Conservation (phyloP, 257 asterid genomes). For the Primulina tabacum region DNA sequence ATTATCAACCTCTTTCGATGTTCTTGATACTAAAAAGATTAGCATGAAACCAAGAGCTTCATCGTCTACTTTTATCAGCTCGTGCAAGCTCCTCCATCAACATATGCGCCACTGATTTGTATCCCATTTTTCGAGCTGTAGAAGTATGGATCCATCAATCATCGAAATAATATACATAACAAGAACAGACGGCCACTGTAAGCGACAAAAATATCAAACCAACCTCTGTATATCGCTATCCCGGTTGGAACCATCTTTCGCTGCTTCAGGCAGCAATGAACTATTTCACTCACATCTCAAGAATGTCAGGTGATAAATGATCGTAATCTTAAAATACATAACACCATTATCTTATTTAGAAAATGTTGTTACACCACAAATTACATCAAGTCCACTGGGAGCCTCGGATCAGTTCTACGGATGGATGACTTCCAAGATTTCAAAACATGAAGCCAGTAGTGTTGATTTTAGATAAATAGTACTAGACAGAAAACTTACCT, state of each 20-base stretch:
- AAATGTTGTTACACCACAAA: not conserved
- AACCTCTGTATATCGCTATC: conserved; percentile 73
- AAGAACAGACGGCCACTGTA: not conserved
- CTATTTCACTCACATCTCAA: conserved; percentile 31
- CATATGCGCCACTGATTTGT: conserved; percentile 79
- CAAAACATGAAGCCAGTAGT: not conserved
- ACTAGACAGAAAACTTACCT: conserved; percentile 40
- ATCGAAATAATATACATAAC: not conserved
- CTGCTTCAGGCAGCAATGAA: conserved; percentile 72
- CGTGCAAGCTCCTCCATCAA: conserved; percentile 62
- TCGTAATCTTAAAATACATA: too few relatives aligned
- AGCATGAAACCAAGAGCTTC: not conserved
- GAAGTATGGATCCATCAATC: not conserved
- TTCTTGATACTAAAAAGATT: too few relatives aligned
- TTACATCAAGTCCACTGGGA: too few relatives aligned
- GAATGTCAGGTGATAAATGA: not conserved
- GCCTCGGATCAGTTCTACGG: too few relatives aligned
- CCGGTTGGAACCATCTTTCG: conserved; percentile 79
- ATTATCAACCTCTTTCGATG: too few relatives aligned
- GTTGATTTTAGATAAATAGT: too few relatives aligned
- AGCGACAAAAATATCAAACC: conserved; percentile 10
- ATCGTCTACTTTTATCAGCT: conserved; percentile 29
- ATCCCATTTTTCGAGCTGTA: conserved; percentile 76
- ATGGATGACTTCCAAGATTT: not conserved
- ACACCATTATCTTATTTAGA: too few relatives aligned